Evolutionary conservation across 352 stramenopile species (phyloP).

Genomic region (Globisporangium emineosum): DNA sequence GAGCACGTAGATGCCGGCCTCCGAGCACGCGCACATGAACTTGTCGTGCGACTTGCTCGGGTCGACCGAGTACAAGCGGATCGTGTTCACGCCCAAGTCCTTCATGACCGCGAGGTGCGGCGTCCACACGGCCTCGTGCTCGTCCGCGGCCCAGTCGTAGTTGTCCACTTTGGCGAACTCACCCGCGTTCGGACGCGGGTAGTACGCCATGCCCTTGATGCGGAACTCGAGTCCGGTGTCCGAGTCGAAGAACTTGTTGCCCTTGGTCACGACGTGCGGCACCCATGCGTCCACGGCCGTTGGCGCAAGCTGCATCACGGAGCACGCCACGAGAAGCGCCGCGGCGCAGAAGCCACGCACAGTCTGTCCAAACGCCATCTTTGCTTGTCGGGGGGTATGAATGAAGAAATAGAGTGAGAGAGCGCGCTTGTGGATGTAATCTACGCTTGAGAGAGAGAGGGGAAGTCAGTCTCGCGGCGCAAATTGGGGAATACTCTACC

Average conservation of each 20-base stretch:
- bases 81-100: conserved; percentile 57
- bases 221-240: conserved; percentile 50
- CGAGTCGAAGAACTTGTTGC: conserved; percentile 72
- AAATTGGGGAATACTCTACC: neutral
- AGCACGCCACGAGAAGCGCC: conserved; percentile 7
- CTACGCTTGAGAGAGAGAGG: neutral
- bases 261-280: conserved; percentile 44
- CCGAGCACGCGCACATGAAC: conserved; percentile 69
- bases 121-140: conserved; percentile 52
- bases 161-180: conserved; percentile 35
- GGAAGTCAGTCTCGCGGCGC: neutral
- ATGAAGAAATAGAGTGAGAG: neutral
- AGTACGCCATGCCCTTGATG: conserved; percentile 72
- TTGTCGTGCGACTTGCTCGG: conserved; percentile 57
- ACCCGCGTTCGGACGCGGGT: conserved; percentile 59
- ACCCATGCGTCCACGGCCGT: conserved; percentile 15
- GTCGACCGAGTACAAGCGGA: conserved; percentile 71
- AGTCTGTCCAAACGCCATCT: conserved; percentile 11
- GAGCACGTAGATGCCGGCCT: conserved; percentile 55
- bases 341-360: conserved; percentile 9
- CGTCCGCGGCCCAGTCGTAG: conserved; percentile 63
- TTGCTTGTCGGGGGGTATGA: neutral
- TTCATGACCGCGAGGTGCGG: conserved; percentile 47
- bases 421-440: neutral
- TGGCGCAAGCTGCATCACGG: conserved; percentile 1